A percentile compares a stretch with the other conserved stretches of the same genome.
These are phyloP conservation scores for Botryosphaeria agaves DNA, from an alignment of 2,329 filamentous ascomycete genomes.

Conservation along the genomic window DNA sequence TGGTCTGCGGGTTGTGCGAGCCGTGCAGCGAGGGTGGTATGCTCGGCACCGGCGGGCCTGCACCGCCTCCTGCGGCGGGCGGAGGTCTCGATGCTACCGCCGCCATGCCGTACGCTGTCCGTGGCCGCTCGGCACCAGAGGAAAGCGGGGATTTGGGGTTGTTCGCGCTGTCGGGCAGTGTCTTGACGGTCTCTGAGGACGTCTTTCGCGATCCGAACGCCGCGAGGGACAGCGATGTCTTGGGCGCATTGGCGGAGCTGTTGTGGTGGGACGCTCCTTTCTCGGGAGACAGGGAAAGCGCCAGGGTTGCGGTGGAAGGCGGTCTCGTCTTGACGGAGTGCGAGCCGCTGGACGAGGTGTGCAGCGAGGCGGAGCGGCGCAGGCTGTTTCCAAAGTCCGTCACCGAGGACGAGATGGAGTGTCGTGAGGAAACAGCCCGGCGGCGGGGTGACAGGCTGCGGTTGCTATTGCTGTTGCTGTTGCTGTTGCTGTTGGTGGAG, in stretches of 20 bases:
- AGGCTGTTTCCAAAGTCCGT: slow-evolving; percentile 20
- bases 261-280: slow-evolving; percentile 9
- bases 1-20: slow-evolving; percentile 33
- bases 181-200: slow-evolving; percentile 6
- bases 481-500: background rate
- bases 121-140: background rate
- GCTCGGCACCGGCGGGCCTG: slow-evolving; percentile 1
- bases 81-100: background rate
- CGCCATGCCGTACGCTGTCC: background rate
- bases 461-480: background rate
- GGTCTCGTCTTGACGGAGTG: slow-evolving; percentile 10
- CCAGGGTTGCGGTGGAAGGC: slow-evolving; percentile 16
- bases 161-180: background rate
- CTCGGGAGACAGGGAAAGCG: slow-evolving; percentile 17
- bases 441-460: background rate
- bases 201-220: slow-evolving; percentile 6
- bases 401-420: slow-evolving; percentile 12
- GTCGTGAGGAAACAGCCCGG: slow-evolving; percentile 9
- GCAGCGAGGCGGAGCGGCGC: slow-evolving; percentile 22
- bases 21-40: slow-evolving; percentile 14
- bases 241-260: slow-evolving; percentile 7
- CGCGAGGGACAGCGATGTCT: slow-evolving; percentile 17
- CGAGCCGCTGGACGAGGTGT: slow-evolving; percentile 15
- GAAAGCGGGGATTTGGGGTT: background rate
- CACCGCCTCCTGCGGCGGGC: background rate